Percentiles rank a stretch among this genome's conserved stretches.
phyloP scores from a whole-genome alignment of 495 filamentous ascomycete species.

The Penicillium silybi region DNA sequence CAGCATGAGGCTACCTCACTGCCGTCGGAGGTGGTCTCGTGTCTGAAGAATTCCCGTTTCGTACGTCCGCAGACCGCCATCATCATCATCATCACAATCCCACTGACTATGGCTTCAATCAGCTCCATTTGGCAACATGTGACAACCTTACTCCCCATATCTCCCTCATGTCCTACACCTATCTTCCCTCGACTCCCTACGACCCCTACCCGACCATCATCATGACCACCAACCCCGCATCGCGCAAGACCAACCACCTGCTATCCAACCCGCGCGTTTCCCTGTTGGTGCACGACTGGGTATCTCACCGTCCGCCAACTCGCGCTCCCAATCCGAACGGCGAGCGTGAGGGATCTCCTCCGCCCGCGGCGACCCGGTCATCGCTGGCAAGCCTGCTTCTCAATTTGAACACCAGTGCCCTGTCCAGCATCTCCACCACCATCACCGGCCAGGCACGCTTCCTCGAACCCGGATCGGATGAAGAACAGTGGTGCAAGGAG shows the following conservation, averaged over 20 bases:
- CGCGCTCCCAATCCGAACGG: constrained; percentile 50
- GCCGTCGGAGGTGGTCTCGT: constrained; percentile 80
- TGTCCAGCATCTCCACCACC: constrained; percentile 89
- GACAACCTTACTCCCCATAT: constrained; percentile 81
- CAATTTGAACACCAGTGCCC: constrained; percentile 81
- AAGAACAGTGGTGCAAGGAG: constrained; percentile 76
- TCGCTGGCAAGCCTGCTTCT: constrained; percentile 77
- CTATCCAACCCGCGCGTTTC: constrained; percentile 84
- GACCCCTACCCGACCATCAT: constrained; percentile 70
- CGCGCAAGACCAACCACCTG: constrained; percentile 86
- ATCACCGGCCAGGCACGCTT: constrained; percentile 81
- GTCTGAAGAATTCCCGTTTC: constrained; percentile 92
- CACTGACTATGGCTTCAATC: constrained; percentile 5
- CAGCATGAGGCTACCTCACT: constrained; percentile 64
- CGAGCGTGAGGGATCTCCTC: constrained; percentile 57
- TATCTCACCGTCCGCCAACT: constrained; percentile 86
- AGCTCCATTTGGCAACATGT: constrained; percentile 95
- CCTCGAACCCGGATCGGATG: constrained; percentile 64
- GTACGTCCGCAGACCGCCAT: constrained; percentile 48
- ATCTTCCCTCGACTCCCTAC: constrained; percentile 80
- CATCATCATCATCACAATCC: background rate
- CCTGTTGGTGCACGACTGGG: constrained; percentile 97
- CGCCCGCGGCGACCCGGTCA: constrained; percentile 58
- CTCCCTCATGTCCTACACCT: constrained; percentile 98
- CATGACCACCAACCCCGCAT: constrained; percentile 88